These are phyloP conservation scores for Fusarium lateritium DNA, from an alignment of 2,329 filamentous ascomycete genomes.

Conservation along the genomic window DNA sequence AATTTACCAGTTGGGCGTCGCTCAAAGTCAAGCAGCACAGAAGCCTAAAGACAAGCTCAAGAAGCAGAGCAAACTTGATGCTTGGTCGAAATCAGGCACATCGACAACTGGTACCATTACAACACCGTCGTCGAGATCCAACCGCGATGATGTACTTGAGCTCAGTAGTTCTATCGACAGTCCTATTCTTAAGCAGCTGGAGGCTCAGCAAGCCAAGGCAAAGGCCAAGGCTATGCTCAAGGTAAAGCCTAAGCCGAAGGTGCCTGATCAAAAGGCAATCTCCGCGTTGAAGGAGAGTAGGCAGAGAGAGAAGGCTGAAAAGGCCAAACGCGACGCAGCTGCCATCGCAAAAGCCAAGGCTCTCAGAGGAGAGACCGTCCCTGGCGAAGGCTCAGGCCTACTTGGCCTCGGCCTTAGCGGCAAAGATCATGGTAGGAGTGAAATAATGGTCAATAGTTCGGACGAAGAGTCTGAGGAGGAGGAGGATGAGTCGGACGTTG, in stretches of 20 bases:
- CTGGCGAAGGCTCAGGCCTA: constrained; percentile 84
- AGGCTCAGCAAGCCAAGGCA: constrained; percentile 55
- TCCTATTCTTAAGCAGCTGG: constrained; percentile 63
- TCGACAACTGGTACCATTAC: constrained; percentile 43
- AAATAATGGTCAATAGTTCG: constrained; percentile 91
- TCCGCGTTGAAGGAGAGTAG: constrained; percentile 77
- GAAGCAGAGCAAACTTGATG: constrained; percentile 73
- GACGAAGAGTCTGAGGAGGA: constrained; percentile 83
- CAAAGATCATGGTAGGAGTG: constrained; percentile 85
- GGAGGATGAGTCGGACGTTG: constrained; percentile 67
- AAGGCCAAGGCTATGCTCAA: constrained; percentile 52
- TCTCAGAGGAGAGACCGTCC: constrained; percentile 55
- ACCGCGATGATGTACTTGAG: constrained; percentile 64
- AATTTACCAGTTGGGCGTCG: constrained; percentile 59
- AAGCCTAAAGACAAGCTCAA: constrained; percentile 58
- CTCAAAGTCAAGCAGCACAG: constrained; percentile 43
- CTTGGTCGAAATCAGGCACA: constrained; percentile 70
- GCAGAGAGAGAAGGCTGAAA: constrained; percentile 81
- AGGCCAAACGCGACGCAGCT: constrained; percentile 79
- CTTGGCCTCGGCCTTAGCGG: constrained; percentile 79
- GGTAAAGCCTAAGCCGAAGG: constrained; percentile 51
- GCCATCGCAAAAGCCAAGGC: constrained; percentile 77
- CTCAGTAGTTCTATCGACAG: constrained; percentile 64
- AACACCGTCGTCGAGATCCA: constrained; percentile 53
- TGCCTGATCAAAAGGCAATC: constrained; percentile 57